Base-by-base conservation (phyloP, 2,329 filamentous ascomycete species). In the Fusarium virguliforme region DNA sequence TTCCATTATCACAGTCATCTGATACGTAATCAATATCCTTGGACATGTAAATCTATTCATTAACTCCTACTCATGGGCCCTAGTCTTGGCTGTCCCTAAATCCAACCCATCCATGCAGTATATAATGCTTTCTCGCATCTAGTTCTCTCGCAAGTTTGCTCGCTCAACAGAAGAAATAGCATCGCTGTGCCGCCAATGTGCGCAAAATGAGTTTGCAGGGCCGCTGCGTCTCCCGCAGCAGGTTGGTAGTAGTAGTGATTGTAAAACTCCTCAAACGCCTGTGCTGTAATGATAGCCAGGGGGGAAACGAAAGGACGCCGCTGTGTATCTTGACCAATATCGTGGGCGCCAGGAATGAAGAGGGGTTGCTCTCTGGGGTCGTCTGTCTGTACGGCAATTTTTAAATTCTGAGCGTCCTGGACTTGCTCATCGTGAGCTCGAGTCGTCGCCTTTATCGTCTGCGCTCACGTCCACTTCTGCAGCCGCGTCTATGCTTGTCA, bases 401-500 rank as follows among this genome's bases (percentile, higher is more conserved):
- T 61, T 37, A 62, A 64, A 62, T 8, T 53, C 62, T 40, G 38
- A 35, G 38, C 61, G 40, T 60, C 22, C 34, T 53, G 32, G 10
- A 15, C 48, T 37, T 51, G 8, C 34, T 60, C 43, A 68, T 71
- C 70, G 74, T 34, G 68, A 70, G 58, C 62, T 70, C 10, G 72
- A 72, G 59, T 76, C 73, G 65, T 75, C 72, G 58, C 74, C 75
- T n/a, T 67, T 54, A 2, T 64, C 66, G 30, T 71, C 62, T 18
- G 66, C 62, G 22, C 69, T 73, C 9, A 75, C 24, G 51, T 79
- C 72, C 67, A 76, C 73, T 18, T 79, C 80, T 13, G 81, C 79
- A 8, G 82, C 81, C 15, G 81, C 82, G 61, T 84, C 80, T 8
- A 84, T 77, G 53, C 81, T 83, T 24, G 76, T 75, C 81, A 83